Evolutionary conservation across 2,329 filamentous ascomycete species (phyloP).

Genomic region (Pseudogymnoascus sp.): DNA sequence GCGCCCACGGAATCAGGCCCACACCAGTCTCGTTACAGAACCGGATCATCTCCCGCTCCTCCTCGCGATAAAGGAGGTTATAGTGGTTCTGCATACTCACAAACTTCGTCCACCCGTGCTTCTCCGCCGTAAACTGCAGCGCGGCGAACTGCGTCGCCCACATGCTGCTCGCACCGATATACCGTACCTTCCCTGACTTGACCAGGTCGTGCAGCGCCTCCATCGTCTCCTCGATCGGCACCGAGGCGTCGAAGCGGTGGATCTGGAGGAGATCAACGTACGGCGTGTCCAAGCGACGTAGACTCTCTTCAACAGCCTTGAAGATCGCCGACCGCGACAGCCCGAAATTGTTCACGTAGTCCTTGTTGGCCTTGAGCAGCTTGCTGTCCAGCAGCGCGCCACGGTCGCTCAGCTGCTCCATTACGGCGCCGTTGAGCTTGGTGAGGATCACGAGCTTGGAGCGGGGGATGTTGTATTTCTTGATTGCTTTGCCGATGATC

Average conservation of each 20-base stretch:
- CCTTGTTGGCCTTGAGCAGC: conserved; percentile 35
- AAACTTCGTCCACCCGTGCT: conserved; percentile 45
- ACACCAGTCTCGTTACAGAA: conserved; percentile 35
- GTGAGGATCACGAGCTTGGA: conserved; percentile 48
- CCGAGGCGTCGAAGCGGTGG: conserved; percentile 47
- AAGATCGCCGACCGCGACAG: conserved; percentile 44
- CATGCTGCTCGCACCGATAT: conserved; percentile 44
- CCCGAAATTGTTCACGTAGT: conserved; percentile 39
- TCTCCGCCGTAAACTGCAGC: conserved; percentile 41
- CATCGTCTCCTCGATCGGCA: conserved; percentile 52
- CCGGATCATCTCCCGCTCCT: conserved; percentile 36
- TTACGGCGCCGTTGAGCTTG: conserved; percentile 44
- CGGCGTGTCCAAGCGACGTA: conserved; percentile 45
- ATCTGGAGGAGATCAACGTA: conserved; percentile 57
- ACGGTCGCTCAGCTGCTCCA: conserved; percentile 34
- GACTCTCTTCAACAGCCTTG: conserved; percentile 54
- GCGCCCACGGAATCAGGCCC: conserved; percentile 29
- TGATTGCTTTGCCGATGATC: conserved; percentile 48
- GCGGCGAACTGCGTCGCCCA: conserved; percentile 38
- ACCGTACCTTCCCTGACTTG: conserved; percentile 48
- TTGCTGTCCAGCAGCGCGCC: conserved; percentile 23
- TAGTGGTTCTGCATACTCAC: conserved; percentile 48
- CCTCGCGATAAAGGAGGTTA: conserved; percentile 48
- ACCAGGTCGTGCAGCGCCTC: conserved; percentile 52
- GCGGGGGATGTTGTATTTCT: conserved; percentile 46